Percentiles rank a stretch among this genome's conserved stretches.
phyloP scores from a whole-genome alignment of 257 asterid species.

The Nicotiana paniculata region DNA sequence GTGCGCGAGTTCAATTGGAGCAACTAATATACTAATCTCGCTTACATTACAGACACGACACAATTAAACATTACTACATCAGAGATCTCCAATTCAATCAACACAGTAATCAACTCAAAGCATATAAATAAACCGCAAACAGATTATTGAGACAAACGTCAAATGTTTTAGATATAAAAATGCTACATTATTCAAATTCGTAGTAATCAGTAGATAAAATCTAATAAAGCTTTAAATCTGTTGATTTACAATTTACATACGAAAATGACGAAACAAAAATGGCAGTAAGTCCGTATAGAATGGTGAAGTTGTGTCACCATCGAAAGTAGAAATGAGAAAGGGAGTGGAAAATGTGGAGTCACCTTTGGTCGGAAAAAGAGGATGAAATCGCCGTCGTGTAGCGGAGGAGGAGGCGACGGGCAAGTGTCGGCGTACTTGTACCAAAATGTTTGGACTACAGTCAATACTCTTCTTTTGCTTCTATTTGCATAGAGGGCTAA shows the following conservation, averaged over 20 bases:
- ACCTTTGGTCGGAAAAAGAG: background rate
- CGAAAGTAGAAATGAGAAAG: background rate
- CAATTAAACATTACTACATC: background rate
- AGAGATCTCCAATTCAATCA: background rate
- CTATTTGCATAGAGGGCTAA: background rate
- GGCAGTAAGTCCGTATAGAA: background rate
- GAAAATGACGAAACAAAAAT: background rate
- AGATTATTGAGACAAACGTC: background rate
- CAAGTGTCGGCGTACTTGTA: slow-evolving; percentile 3
- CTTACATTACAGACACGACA: background rate
- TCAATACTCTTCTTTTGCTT: background rate
- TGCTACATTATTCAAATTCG: background rate
- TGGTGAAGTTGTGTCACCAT: background rate
- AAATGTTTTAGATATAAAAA: background rate
- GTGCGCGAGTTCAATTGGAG: background rate
- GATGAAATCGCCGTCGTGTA: background rate
- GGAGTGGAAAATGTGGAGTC: background rate
- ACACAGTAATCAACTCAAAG: background rate
- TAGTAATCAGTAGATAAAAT: background rate
- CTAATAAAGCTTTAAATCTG: background rate
- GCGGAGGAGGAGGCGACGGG: background rate
- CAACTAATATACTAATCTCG: background rate
- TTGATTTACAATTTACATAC: background rate
- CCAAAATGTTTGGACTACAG: background rate
- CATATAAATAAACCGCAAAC: background rate